Evolutionary conservation across 78 protist genomes (phyloP).

Genomic region (Bodo saltans): DNA sequence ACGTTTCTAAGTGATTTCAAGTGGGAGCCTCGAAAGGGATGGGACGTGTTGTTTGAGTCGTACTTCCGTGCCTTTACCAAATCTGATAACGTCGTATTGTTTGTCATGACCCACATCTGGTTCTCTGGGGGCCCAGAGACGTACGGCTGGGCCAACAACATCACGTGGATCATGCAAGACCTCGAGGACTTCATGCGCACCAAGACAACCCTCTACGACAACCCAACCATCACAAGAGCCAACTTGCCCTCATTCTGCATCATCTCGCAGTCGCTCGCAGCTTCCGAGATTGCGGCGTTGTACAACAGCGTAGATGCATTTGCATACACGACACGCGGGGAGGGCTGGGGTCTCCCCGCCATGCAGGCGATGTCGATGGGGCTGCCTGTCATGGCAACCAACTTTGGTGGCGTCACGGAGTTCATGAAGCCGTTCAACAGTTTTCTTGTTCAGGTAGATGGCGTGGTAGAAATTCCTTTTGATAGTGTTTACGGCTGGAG

Average conservation of each 20-base stretch:
- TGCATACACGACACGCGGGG: constrained; percentile 36
- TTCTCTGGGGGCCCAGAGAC: background rate
- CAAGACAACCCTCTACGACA: no score
- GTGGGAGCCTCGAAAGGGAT: constrained; percentile 44
- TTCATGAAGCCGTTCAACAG: background rate
- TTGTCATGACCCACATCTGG: constrained; percentile 7
- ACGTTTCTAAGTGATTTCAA: constrained; percentile 34
- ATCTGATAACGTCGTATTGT: background rate
- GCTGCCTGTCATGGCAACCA: constrained; percentile 12
- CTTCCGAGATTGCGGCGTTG: background rate
- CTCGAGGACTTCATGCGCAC: background rate
- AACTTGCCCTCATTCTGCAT: background rate
- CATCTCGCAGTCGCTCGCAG: background rate
- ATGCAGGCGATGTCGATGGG: constrained; percentile 48
- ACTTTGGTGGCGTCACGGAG: constrained; percentile 16
- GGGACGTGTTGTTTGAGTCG: constrained; percentile 32
- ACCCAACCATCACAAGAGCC: no score
- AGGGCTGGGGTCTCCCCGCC: constrained; percentile 47
- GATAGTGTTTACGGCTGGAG: constrained; percentile 4
- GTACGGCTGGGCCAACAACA: background rate
- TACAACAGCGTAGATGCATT: constrained; percentile 37
- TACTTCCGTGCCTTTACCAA: background rate
- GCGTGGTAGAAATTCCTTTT: background rate
- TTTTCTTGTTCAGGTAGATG: background rate
- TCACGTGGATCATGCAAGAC: background rate